phyloP scores from a whole-genome alignment of 2,329 filamentous ascomycete genomes.

The Aspergillus bombycis region DNA sequence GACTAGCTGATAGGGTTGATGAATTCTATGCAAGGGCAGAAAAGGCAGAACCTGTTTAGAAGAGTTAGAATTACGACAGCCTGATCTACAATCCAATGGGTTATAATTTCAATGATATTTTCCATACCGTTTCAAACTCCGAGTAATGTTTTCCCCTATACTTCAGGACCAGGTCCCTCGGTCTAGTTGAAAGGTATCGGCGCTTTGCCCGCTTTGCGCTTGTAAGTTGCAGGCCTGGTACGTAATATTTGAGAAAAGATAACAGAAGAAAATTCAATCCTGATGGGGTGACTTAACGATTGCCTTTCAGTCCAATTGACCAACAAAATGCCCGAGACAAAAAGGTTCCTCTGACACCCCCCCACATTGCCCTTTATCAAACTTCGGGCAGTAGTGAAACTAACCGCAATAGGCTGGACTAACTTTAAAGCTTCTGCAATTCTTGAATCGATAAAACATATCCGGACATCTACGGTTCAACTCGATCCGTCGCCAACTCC shows the following conservation, averaged over 20 bases:
- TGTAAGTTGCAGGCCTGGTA: too few species aligned
- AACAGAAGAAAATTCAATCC: not conserved
- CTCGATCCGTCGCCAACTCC: not conserved
- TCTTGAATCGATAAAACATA: not conserved
- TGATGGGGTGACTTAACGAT: not conserved
- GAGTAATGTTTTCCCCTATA: not conserved
- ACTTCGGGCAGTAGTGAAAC: not conserved
- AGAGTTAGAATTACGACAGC: slow-evolving; percentile 3
- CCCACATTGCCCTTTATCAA: not conserved
- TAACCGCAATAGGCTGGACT: not conserved
- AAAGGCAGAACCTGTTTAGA: slow-evolving; percentile 5
- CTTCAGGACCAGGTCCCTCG: not conserved
- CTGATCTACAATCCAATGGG: not conserved
- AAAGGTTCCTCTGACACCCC: not conserved
- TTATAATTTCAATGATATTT: slow-evolving; percentile 1
- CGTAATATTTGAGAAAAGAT: not conserved
- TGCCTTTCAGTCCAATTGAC: not conserved
- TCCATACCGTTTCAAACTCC: not conserved
- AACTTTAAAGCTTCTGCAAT: not conserved
- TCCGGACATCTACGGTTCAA: not conserved
- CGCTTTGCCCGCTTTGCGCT: too few species aligned
- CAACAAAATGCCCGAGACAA: not conserved
- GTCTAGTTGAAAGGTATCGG: not conserved
- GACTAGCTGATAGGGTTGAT: slow-evolving; percentile 34
- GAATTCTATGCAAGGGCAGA: slow-evolving; percentile 21